Conservation (phyloP, 257 asterid species). For the Misopates orontium region DNA sequence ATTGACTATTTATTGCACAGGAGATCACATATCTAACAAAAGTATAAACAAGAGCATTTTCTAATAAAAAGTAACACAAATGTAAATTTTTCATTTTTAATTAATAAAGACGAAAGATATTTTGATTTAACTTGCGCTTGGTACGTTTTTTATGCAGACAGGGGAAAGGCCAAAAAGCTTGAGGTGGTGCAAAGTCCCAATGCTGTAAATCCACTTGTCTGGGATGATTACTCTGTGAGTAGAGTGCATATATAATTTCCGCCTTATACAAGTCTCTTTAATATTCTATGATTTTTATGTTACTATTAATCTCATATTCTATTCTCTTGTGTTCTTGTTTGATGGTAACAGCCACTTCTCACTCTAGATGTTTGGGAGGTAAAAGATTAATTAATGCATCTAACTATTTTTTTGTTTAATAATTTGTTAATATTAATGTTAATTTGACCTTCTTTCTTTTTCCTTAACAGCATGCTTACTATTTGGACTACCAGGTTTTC, state of each 20-base stretch:
- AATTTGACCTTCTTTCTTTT: background rate
- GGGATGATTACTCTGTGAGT: constrained; percentile 95
- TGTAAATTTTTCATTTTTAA: background rate
- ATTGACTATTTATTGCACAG: too few relatives aligned
- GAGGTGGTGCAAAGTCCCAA: constrained; percentile 89
- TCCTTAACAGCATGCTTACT: constrained; percentile 77
- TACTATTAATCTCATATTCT: constrained; percentile 14
- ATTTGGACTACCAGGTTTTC: constrained; percentile 91
- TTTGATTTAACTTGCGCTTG: too few relatives aligned
- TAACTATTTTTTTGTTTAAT: background rate
- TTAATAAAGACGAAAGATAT: background rate
- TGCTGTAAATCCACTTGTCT: constrained; percentile 92
- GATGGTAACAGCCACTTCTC: constrained; percentile 80
- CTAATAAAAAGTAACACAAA: too few relatives aligned
- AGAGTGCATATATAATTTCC: background rate
- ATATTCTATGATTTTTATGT: too few relatives aligned
- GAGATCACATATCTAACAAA: too few relatives aligned
- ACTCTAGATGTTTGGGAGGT: constrained; percentile 99
- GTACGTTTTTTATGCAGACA: constrained; percentile 40
- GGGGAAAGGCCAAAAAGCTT: constrained; percentile 90
- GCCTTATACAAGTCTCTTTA: too few relatives aligned
- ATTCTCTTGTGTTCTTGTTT: constrained; percentile 17
- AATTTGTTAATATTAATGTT: background rate
- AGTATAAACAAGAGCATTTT: too few relatives aligned
- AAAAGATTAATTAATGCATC: constrained; percentile 15